Evolutionary conservation across 371 early-diverging fungal species (phyloP), one percentile per base, ranked within the genome.

Genomic region (Mucor sp.): DNA sequence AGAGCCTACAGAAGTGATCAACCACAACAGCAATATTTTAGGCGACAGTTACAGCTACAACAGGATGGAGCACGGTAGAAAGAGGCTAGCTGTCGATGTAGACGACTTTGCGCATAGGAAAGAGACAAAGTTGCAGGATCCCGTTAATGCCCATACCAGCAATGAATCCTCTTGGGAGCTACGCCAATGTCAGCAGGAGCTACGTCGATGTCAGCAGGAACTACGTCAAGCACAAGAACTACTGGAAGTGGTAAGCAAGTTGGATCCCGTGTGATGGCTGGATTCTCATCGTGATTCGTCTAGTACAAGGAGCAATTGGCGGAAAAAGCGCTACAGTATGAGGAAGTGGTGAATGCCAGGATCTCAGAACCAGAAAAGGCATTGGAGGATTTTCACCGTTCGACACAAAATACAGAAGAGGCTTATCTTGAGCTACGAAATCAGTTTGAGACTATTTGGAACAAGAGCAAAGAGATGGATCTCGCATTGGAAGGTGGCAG

Each of bases 321-420:
- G 4, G 53, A 53, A 53, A 53, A 25, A 17, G 28, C 43, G 3
- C 25, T 56, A 19, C 60, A 58, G 12, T 53, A 60, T 37, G 63
- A 63, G 12, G 62, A 65, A 17, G 37, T 72, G 8, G 15, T 59
- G 7, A 41, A 56, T 48, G 8, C 58, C 3, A 48, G 59, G n/a
- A 60, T 47, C 21, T 67, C 72, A n/a, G 60, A 67, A 41, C 41
- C 50, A 17, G 68, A 72, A 23, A 17, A 50, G 17, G 55, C 35
- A 2, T 39, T 63, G 27, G 53, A 17, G 25, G 60, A 59, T 30
- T 33, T 30, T 37, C 35, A 27, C 9, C 28, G 56, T 27, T n/a
- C 17, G 37, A 37, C 48, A 32, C 43, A 63, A 35, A 60, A 37
- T 19, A 59, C 27, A 43, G 63, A 25, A 8, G 60, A 62, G 25